Evolutionary conservation across 257 asterid species (phyloP).

Genomic region (Pogostemon cablin): DNA sequence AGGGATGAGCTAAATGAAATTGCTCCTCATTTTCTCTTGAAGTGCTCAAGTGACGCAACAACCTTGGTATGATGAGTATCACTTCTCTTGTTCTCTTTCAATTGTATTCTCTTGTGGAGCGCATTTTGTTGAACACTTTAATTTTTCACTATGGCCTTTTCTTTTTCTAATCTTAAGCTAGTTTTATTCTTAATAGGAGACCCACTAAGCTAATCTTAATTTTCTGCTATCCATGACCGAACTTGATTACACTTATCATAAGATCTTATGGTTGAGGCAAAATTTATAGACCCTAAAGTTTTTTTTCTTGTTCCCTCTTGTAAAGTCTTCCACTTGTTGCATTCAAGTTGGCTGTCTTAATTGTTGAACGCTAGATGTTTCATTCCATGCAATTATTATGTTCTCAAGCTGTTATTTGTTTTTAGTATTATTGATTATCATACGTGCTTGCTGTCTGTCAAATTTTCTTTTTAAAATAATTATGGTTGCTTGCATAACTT

Average conservation of each 20-base stretch:
- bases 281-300: constrained; percentile 9
- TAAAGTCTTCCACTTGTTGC: neutral
- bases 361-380: neutral
- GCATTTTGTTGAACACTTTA: neutral
- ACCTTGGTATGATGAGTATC: constrained; percentile 60
- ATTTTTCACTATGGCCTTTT: neutral
- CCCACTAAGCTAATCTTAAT: neutral
- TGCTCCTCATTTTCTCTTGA: constrained; percentile 73
- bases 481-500: neutral
- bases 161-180: neutral
- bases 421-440: no score
- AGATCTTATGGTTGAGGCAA: neutral
- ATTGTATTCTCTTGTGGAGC: neutral
- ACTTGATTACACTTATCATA: constrained; percentile 1
- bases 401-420: neutral
- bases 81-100: neutral
- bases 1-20: constrained; percentile 73
- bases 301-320: neutral
- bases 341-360: neutral
- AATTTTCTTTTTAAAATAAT: no score
- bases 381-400: neutral
- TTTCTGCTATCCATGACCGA: neutral
- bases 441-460: neutral
- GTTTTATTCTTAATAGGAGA: neutral
- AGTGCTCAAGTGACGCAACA: constrained; percentile 81